A percentile compares a stretch with the other conserved stretches of the same genome.
Evolutionary conservation across 2,329 filamentous ascomycete genomes (phyloP).

Genomic region (Dothideomycetes sp.): DNA sequence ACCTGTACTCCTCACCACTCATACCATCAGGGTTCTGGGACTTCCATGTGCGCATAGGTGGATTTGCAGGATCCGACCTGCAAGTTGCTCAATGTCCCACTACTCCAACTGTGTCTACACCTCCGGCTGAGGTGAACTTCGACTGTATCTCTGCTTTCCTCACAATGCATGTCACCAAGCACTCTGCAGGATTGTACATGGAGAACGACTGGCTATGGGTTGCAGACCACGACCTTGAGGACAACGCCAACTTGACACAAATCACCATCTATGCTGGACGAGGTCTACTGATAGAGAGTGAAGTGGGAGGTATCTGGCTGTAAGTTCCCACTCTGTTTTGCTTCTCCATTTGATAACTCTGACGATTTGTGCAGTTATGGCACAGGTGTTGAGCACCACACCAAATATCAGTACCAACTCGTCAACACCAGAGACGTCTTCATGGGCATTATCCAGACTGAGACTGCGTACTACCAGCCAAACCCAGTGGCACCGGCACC

Average conservation of each 20-base stretch:
- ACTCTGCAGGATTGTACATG: constrained; percentile 36
- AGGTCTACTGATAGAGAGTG: constrained; percentile 28
- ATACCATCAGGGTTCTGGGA: constrained; percentile 38
- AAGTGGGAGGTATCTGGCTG: constrained; percentile 37
- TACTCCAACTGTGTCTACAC: constrained; percentile 31
- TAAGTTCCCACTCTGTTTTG: constrained; percentile 13
- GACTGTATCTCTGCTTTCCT: constrained; percentile 24
- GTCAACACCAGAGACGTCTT: constrained; percentile 39
- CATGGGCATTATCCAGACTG: constrained; percentile 57
- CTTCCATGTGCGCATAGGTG: constrained; percentile 24
- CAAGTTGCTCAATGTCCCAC: constrained; percentile 25
- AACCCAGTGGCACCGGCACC: constrained; percentile 64
- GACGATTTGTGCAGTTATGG: constrained; percentile 17
- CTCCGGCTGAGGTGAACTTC: constrained; percentile 21
- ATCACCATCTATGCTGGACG: constrained; percentile 36
- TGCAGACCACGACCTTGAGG: constrained; percentile 43
- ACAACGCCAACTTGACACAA: constrained; percentile 25
- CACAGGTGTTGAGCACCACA: constrained; percentile 42
- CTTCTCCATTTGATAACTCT: neutral
- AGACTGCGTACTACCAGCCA: constrained; percentile 77
- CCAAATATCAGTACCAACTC: constrained; percentile 44
- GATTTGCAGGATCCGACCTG: constrained; percentile 21
- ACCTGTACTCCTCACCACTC: constrained; percentile 34
- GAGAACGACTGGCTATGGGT: constrained; percentile 46
- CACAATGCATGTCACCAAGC: constrained; percentile 38